Evolutionary conservation across 2,329 filamentous ascomycete species (phyloP).

Genomic region (Rutstroemia sp.): DNA sequence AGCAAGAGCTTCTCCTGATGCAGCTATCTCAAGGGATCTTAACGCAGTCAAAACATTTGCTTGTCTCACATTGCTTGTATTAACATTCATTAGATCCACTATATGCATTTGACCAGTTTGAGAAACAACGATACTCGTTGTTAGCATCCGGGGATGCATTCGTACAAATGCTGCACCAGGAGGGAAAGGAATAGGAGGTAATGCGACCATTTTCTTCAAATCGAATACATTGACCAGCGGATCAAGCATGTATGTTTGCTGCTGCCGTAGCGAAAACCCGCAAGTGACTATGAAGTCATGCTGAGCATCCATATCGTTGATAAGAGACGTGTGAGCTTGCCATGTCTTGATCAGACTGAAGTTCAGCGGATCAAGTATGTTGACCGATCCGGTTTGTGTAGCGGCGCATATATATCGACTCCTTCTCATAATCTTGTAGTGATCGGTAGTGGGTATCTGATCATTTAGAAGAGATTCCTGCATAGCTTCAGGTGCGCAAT

Average conservation of each 20-base stretch:
- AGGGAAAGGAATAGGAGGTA: slow-evolving; percentile 87
- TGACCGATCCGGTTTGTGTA: slow-evolving; percentile 71
- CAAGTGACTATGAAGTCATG: slow-evolving; percentile 94
- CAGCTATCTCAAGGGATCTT: slow-evolving; percentile 59
- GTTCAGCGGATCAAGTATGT: slow-evolving; percentile 74
- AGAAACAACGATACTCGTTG: slow-evolving; percentile 88
- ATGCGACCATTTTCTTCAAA: slow-evolving; percentile 78
- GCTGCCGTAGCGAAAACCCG: slow-evolving; percentile 79
- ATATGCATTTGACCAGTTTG: slow-evolving; percentile 92
- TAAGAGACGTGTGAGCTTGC: slow-evolving; percentile 80
- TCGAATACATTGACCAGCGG: slow-evolving; percentile 94
- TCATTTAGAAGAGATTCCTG: slow-evolving; percentile 26
- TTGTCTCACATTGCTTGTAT: slow-evolving; percentile 61
- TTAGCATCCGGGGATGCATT: slow-evolving; percentile 93
- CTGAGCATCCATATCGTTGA: slow-evolving; percentile 96
- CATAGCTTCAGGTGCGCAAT: slow-evolving; percentile 7
- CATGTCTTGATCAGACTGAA: slow-evolving; percentile 78
- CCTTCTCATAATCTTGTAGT: slow-evolving; percentile 89
- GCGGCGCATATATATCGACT: slow-evolving; percentile 88
- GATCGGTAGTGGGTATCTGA: slow-evolving; percentile 61
- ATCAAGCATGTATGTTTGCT: slow-evolving; percentile 76
- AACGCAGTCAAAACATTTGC: slow-evolving; percentile 55
- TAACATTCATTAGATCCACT: slow-evolving; percentile 78
- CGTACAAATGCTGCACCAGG: slow-evolving; percentile 89
- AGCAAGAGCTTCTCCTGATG: slow-evolving; percentile 63